Base-by-base conservation (phyloP, 306 rosid species). In the Carpinus viminea region DNA sequence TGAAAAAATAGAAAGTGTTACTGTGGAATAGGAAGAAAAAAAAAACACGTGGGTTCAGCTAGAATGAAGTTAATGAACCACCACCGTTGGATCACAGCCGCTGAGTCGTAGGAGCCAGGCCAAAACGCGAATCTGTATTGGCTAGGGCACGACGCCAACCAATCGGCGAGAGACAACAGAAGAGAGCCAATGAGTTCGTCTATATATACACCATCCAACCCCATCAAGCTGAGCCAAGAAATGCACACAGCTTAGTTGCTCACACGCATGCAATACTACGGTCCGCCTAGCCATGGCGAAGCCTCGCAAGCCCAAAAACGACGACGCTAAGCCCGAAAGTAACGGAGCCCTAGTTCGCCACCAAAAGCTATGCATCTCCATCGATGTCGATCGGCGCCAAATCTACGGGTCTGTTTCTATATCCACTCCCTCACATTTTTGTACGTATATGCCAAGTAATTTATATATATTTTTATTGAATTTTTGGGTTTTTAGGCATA, bases 281-380 rank as follows among this genome's bases (percentile, higher is more conserved):
- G 9, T 45, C 5, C 21, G 59, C 12, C 11, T 38, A 20, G 64
- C 75, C 74, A 95, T 90, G 99, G 99, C 97, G 73, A 95, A 95
- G 86, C 96, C 98, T 85, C 98, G 97, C 83, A 95, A 90, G 88
- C 87, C 96, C 8, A 95, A 90, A 89, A 90, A 80, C 81, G 98
- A 87, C 47, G 97, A 91, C 78, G 60, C 93, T 2, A 95, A 90
- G 83, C 92, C 98, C 15, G 99, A 93, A 1, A 95, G 87, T 80
- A 85, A 93, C 5, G 97, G 86, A 7, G 90, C 96, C 54, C 83
- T 90, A 54, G 96, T 95, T 75, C 96, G 93, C 75, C 99, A 91
- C 73, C 99, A 93, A 80, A 95, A 95, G 93, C 97, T 95, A 1
- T 93, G 97, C 73, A 93, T 93, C 79, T 95, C 96, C 62, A 77